phyloP scores from a whole-genome alignment of 2,329 filamentous ascomycete species.

The Ascosphaera pollenicola region DNA sequence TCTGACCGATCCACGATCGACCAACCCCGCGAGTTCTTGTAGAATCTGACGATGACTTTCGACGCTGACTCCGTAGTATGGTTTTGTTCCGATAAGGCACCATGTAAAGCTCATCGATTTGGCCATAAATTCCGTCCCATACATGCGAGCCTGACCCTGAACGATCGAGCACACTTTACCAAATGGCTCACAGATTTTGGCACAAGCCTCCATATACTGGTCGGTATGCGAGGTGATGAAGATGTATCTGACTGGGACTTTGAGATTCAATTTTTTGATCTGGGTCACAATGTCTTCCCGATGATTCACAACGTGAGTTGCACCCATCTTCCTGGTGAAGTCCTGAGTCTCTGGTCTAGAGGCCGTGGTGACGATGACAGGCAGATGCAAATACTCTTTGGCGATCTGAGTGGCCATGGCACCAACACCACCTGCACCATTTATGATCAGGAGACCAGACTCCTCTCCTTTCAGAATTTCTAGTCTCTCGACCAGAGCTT shows the following conservation, averaged over 20 bases:
- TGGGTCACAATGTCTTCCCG: conserved; percentile 18
- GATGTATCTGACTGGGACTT: conserved; percentile 19
- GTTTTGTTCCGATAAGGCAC: conserved; percentile 20
- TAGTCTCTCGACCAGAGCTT: neutral
- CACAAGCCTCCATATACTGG: conserved; percentile 18
- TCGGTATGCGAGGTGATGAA: conserved; percentile 22
- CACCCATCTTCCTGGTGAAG: conserved; percentile 20
- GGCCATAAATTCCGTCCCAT: conserved; percentile 25
- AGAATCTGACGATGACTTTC: conserved; percentile 20
- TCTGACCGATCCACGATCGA: conserved; percentile 17
- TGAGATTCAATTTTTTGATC: conserved; percentile 14
- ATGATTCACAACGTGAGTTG: conserved; percentile 23
- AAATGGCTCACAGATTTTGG: conserved; percentile 20
- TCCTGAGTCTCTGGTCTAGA: conserved; percentile 19
- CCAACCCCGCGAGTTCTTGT: conserved; percentile 12
- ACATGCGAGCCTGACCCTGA: conserved; percentile 22
- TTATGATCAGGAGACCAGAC: conserved; percentile 23
- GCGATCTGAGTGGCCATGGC: conserved; percentile 24
- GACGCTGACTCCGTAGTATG: conserved; percentile 18
- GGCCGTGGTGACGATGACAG: conserved; percentile 23
- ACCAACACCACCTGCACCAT: conserved; percentile 25
- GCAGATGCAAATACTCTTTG: conserved; percentile 16
- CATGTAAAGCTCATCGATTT: conserved; percentile 23
- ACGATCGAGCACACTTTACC: conserved; percentile 26
- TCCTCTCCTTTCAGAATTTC: conserved; percentile 8